Conservation (phyloP, 345 rosid species). For the Clausena lansium region DNA sequence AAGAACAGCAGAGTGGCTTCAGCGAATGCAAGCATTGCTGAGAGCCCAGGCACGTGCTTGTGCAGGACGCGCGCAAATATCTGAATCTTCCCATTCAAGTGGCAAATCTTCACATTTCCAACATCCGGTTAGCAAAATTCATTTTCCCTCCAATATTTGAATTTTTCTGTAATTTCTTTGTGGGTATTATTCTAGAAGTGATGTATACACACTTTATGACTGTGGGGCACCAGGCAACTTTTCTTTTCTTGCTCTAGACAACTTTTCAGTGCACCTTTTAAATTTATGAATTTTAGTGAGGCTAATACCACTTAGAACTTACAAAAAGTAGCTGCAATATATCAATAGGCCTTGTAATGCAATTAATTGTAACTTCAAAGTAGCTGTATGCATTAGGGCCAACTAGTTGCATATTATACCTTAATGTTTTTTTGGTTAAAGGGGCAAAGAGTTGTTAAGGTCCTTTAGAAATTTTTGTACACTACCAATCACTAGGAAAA, state of each 20-base stretch:
- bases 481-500: neutral
- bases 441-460: neutral
- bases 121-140: conserved; percentile 47
- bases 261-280: conserved; percentile 4
- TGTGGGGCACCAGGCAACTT: conserved; percentile 3
- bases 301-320: neutral
- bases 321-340: conserved; percentile 1
- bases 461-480: neutral
- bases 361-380: neutral
- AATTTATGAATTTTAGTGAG: conserved; percentile 11
- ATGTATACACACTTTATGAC: conserved; percentile 1
- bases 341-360: neutral
- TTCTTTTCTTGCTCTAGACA: neutral
- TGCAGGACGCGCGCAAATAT: conserved; percentile 47
- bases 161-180: neutral
- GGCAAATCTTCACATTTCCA: conserved; percentile 66
- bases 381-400: neutral
- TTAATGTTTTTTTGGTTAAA: neutral
- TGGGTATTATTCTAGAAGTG: neutral
- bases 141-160: conserved; percentile 16
- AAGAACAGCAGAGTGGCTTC: conserved; percentile 50
- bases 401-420: neutral
- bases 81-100: conserved; percentile 64
- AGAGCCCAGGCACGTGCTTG: conserved; percentile 79
- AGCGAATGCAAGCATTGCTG: conserved; percentile 70